These are phyloP conservation scores for Phaeodactylum tricornutum DNA, from an alignment of 108 stramenopile genomes.

Conservation along the genomic window DNA sequence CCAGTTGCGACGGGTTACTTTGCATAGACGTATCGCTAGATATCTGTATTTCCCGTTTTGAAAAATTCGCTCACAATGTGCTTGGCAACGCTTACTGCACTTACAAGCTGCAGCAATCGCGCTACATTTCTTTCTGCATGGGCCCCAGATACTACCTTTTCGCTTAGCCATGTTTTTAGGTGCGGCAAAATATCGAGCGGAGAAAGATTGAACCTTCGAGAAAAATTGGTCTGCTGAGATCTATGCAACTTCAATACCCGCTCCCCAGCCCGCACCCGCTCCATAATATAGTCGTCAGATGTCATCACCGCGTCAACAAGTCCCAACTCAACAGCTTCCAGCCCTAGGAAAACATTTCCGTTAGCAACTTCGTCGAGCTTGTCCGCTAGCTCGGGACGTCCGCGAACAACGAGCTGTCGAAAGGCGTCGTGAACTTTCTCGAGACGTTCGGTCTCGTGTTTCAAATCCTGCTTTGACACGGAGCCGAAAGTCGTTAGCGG, in stretches of 20 bases:
- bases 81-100: too few species aligned
- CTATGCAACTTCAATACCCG: slow-evolving; percentile 51
- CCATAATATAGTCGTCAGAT: slow-evolving; percentile 71
- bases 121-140: too few species aligned
- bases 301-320: slow-evolving; percentile 70
- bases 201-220: neutral
- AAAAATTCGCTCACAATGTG: too few species aligned
- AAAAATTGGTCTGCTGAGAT: neutral
- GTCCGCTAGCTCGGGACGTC: slow-evolving; percentile 40
- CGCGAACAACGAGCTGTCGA: slow-evolving; percentile 30
- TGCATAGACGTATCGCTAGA: too few species aligned
- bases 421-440: slow-evolving; percentile 66
- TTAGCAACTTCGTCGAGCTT: slow-evolving; percentile 46
- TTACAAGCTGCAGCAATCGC: too few species aligned
- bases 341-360: slow-evolving; percentile 56
- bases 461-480: slow-evolving; percentile 44
- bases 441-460: slow-evolving; percentile 41
- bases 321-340: slow-evolving; percentile 39
- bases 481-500: slow-evolving; percentile 50
- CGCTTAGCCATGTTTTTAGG: slow-evolving; percentile 1
- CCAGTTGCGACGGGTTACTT: too few species aligned
- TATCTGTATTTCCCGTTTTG: too few species aligned
- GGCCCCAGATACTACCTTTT: too few species aligned
- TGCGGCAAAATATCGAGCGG: slow-evolving; percentile 9
- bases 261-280: slow-evolving; percentile 57